Evolutionary conservation across 179 eudicot genomes (phyloP), one percentile per base, ranked within the genome.

Genomic region (Beta corolliflora): DNA sequence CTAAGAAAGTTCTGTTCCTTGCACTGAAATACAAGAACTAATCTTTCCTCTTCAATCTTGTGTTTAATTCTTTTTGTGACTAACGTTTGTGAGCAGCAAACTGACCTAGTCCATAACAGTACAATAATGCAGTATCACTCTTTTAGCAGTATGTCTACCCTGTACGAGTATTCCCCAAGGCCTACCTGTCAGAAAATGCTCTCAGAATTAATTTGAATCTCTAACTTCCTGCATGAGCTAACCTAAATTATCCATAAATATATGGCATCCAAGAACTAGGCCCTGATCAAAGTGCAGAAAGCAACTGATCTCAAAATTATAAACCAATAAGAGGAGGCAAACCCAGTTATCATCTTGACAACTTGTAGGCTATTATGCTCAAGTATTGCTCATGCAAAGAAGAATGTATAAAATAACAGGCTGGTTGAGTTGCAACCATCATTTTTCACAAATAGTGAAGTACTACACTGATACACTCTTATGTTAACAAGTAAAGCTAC

Each of bases 311-410:
- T 18, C 16, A 58, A 58, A 45, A 31, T 44, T 11, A 15, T 6
- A 46, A 29, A 41, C 45, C 61, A 66, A 75, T 81, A 53, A 66
- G 50, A 81, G 79, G 79, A 81, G 59, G 31, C 58, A 67, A 81
- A 23, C 50, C 75, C 64, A 81, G 50, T 66, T 50, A n/a, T 15
- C 18, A 45, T 16, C 18, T 59, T 11, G 63, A 36, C 60, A 46
- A 29, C 21, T 29, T 46, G 29, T 23, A 31, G 77, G 23, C 14
- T 48, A 36, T 14, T 67, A 9, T 41, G 48, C 48, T 54, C 25
- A 73, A 73, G 29, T 31, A 72, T 29, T 13, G 7, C 45, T 74
- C 73, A 53, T 65, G 52, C 61, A 45, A 46, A 15, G 56, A 21
- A 12, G 41, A 66, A 61, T 59, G 5, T 68, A 50, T 19, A 45